These are phyloP conservation scores for Leccinum holopus DNA, from an alignment of 1,284 basidiomycete genomes.

Conservation along the genomic window DNA sequence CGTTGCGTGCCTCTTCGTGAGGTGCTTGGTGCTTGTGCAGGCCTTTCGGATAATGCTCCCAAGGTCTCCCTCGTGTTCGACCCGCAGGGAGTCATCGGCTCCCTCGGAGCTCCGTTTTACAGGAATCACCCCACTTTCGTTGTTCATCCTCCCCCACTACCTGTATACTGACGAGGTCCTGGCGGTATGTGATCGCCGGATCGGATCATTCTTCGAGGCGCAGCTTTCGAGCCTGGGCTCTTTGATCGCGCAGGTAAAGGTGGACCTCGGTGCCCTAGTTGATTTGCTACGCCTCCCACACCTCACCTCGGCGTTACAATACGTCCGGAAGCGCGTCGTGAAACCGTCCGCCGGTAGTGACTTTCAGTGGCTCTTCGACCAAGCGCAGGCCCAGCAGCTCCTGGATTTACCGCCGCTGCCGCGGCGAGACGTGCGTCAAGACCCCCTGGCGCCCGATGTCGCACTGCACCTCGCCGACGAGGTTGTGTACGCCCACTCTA, in stretches of 20 bases:
- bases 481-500: constrained; percentile 70
- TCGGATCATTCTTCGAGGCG: constrained; percentile 50
- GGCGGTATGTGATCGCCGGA: constrained; percentile 82
- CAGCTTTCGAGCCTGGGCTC: constrained; percentile 43
- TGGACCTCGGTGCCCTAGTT: constrained; percentile 60
- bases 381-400: constrained; percentile 24
- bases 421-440: constrained; percentile 11
- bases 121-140: constrained; percentile 62
- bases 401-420: not conserved
- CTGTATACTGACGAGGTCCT: constrained; percentile 86
- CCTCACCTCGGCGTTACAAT: constrained; percentile 55
- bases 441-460: constrained; percentile 60
- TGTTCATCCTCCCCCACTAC: constrained; percentile 81
- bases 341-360: constrained; percentile 48
- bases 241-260: constrained; percentile 52
- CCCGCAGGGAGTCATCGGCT: not conserved
- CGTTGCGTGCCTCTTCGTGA: constrained; percentile 53
- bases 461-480: constrained; percentile 74
- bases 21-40: constrained; percentile 40
- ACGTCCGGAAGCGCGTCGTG: constrained; percentile 50
- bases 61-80: constrained; percentile 35
- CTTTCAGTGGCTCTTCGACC: constrained; percentile 47
- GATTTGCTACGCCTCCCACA: constrained; percentile 52
- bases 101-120: constrained; percentile 40
- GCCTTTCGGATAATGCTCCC: constrained; percentile 34